phyloP scores from a whole-genome alignment of 306 rosid species.

The Betula pendula region DNA sequence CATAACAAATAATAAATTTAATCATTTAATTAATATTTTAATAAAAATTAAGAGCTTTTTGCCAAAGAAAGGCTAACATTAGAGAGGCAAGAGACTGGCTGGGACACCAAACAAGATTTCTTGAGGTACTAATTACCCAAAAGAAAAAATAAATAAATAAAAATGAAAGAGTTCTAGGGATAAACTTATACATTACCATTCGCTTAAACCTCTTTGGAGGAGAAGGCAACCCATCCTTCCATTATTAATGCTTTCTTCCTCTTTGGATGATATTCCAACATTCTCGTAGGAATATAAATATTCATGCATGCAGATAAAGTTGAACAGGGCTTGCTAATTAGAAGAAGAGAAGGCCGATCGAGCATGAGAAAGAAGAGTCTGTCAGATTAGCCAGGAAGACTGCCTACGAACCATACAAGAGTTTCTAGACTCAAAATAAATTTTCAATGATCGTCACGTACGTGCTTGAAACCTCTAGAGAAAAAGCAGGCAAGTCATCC shows the following conservation, averaged over 20 bases:
- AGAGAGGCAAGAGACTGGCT: no score
- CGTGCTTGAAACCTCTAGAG: background rate
- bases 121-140: no score
- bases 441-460: no score
- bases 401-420: slow-evolving; percentile 17
- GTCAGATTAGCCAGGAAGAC: slow-evolving; percentile 31
- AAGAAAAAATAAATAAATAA: no score
- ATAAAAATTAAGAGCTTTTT: no score
- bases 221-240: background rate
- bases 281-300: no score
- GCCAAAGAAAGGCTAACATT: no score
- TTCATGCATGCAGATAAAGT: background rate
- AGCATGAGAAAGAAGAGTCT: slow-evolving; percentile 25
- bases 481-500: slow-evolving; percentile 41
- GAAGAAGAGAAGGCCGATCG: slow-evolving; percentile 15
- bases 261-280: background rate
- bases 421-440: background rate
- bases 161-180: no score
- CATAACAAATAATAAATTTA: no score
- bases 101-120: no score
- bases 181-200: no score
- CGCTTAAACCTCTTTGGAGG: background rate
- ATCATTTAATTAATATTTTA: no score
- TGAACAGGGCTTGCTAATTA: background rate
- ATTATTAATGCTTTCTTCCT: background rate